Evolutionary conservation across 176 grass and related monocot species (phyloP).

Genomic region (Ampelocalamus luodianensis): DNA sequence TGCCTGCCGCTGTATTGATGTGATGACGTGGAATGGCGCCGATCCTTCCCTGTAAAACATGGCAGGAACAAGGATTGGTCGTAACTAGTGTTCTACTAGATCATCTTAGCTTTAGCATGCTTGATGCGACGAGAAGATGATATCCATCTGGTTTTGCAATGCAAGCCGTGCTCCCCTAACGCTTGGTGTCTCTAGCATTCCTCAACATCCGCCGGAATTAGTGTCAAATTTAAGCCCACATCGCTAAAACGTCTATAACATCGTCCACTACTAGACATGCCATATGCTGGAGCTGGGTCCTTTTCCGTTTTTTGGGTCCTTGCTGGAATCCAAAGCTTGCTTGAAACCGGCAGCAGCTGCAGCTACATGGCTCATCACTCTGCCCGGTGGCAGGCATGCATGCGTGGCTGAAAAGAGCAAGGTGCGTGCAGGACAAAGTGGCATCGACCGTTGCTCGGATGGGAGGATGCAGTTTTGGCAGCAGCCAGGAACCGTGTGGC

Average conservation of each 20-base stretch:
- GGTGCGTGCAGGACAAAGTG: background rate
- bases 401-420: background rate
- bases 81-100: background rate
- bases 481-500: background rate
- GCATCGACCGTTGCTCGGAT: background rate
- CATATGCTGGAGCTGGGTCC: slow-evolving; percentile 31
- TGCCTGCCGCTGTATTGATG: background rate
- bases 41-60: slow-evolving; percentile 61
- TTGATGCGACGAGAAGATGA: background rate
- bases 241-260: background rate
- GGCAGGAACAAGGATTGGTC: slow-evolving; percentile 59
- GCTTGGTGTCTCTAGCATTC: background rate
- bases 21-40: slow-evolving; percentile 1
- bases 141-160: background rate
- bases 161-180: background rate
- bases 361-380: slow-evolving; percentile 20
- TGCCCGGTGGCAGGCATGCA: background rate
- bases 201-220: background rate
- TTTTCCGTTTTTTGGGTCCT: slow-evolving; percentile 29
- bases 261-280: background rate
- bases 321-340: slow-evolving; percentile 50
- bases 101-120: background rate
- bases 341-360: background rate
- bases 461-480: background rate
- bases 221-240: background rate